These are phyloP conservation scores for Cyberlindnera euphorbiiphila DNA, from an alignment of 805 yeast species.

Conservation along the genomic window DNA sequence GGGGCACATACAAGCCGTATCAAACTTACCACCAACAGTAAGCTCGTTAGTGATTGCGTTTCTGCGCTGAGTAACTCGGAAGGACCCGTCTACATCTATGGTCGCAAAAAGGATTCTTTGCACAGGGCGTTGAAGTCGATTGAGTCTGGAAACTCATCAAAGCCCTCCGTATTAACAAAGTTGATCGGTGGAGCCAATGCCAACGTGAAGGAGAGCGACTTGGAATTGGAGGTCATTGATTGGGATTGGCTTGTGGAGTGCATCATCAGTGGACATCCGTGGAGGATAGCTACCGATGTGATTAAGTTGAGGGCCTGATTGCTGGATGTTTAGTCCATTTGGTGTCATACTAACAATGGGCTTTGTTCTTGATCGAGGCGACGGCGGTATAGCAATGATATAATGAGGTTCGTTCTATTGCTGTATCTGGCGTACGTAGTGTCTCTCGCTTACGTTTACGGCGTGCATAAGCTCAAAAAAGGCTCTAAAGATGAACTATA, in stretches of 20 bases:
- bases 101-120: conserved; percentile 3
- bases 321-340: neutral
- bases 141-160: conserved; percentile 4
- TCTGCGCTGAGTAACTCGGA: neutral
- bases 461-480: no score
- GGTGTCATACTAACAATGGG: no score
- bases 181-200: no score
- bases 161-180: conserved; percentile 5
- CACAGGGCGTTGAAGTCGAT: conserved; percentile 5
- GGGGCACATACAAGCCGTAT: conserved; percentile 34
- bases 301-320: neutral
- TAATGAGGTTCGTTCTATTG: no score
- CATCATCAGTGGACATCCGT: conserved; percentile 36
- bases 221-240: conserved; percentile 33
- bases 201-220: neutral
- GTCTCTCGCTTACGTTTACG: no score
- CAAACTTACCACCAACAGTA: conserved; percentile 9
- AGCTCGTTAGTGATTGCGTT: conserved; percentile 11
- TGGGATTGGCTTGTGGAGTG: conserved; percentile 73
- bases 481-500: no score
- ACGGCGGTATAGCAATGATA: no score
- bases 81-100: conserved; percentile 11
- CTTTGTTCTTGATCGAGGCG: no score
- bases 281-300: conserved; percentile 20
- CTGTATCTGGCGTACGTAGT: no score